Evolutionary conservation across 768 basidiomycete species (phyloP).

Genomic region (Mycena pura): DNA sequence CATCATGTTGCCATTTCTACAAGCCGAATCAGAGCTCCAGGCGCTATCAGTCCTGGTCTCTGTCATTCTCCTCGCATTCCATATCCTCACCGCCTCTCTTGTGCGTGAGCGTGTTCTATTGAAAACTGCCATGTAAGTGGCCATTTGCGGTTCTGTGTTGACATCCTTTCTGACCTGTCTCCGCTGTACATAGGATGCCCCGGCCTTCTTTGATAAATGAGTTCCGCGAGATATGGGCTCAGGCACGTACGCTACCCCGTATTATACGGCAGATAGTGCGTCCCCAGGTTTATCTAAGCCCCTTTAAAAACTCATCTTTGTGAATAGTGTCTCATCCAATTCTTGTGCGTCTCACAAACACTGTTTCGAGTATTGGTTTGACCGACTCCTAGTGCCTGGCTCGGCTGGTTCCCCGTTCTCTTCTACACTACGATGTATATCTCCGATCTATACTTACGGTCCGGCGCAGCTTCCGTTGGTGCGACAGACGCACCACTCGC

Average conservation of each 20-base stretch:
- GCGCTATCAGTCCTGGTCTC: conserved; percentile 81
- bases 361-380: not conserved
- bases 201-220: conserved; percentile 46
- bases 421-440: conserved; percentile 91
- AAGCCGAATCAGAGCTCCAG: conserved; percentile 78
- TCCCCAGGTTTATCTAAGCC: conserved; percentile 19
- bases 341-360: conserved; percentile 62
- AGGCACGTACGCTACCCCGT: conserved; percentile 70
- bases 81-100: conserved; percentile 62
- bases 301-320: not conserved
- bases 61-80: conserved; percentile 69
- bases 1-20: conserved; percentile 68
- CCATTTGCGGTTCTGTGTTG: not conserved
- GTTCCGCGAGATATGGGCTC: conserved; percentile 71
- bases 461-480: conserved; percentile 34
- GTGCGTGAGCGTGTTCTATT: conserved; percentile 81
- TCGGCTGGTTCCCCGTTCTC: conserved; percentile 92
- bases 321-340: conserved; percentile 79
- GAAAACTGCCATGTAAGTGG: conserved; percentile 20
- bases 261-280: conserved; percentile 84
- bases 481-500: too few species aligned
- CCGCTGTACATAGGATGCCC: conserved; percentile 28
- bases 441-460: conserved; percentile 79
- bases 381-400: conserved; percentile 66
- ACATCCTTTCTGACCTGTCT: too few species aligned